Conservation (phyloP, 176 grass and related monocot genomes). For the Carex myosuroides region DNA sequence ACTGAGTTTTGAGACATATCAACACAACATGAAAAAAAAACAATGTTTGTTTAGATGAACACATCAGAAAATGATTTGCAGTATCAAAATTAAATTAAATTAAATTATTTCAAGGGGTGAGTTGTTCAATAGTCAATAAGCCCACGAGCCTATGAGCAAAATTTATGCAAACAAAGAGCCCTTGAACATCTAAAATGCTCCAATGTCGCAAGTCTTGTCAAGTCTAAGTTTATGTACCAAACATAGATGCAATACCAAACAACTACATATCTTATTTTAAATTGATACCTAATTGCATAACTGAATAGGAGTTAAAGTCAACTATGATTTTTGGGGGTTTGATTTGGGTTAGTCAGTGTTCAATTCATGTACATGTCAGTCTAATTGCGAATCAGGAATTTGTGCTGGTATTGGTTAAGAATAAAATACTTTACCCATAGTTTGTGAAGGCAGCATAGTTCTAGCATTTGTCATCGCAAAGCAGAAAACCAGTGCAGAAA, state of each 20-base stretch:
- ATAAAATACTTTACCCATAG: slow-evolving; percentile 26
- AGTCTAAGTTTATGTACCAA: neutral
- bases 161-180: neutral
- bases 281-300: neutral
- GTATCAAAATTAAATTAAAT: neutral
- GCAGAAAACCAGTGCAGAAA: slow-evolving; percentile 22
- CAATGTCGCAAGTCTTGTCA: neutral
- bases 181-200: neutral
- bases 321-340: neutral
- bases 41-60: neutral
- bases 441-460: slow-evolving; percentile 26
- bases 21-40: neutral
- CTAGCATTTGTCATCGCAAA: neutral
- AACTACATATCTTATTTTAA: neutral
- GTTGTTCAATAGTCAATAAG: neutral
- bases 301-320: neutral
- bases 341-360: neutral
- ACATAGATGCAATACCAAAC: neutral
- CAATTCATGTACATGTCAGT: neutral
- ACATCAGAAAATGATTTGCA: neutral
- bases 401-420: neutral
- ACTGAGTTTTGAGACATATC: neutral
- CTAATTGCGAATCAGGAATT: neutral
- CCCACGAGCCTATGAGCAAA: neutral
- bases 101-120: neutral